phyloP scores from a whole-genome alignment of 2,329 filamentous ascomycete genomes.

The Alternaria ventricosa region DNA sequence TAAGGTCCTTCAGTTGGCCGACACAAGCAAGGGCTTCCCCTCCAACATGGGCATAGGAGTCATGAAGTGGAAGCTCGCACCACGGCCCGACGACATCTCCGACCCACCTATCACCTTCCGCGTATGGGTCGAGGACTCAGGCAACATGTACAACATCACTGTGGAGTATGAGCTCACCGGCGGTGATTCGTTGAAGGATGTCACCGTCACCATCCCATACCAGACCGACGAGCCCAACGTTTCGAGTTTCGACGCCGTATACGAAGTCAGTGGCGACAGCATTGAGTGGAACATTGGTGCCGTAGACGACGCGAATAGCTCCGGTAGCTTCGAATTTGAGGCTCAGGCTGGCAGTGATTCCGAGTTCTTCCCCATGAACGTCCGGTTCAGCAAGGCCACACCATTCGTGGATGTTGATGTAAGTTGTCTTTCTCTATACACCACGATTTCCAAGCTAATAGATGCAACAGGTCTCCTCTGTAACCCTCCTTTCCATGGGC shows the following conservation, averaged over 20 bases:
- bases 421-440: constrained; percentile 53
- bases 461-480: constrained; percentile 65
- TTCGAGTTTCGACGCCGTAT: constrained; percentile 91
- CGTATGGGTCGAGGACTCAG: constrained; percentile 93
- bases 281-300: constrained; percentile 93
- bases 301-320: constrained; percentile 81
- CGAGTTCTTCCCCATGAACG: constrained; percentile 97
- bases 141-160: constrained; percentile 84
- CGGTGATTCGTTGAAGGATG: constrained; percentile 78
- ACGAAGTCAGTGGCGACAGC: constrained; percentile 90
- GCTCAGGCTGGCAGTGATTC: constrained; percentile 85
- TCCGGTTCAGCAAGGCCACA: constrained; percentile 83
- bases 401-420: constrained; percentile 95
- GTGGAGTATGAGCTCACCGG: constrained; percentile 95
- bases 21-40: constrained; percentile 86
- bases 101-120: constrained; percentile 94
- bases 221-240: constrained; percentile 83
- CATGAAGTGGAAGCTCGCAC: constrained; percentile 86
- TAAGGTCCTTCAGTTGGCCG: constrained; percentile 88
- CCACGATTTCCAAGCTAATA: constrained; percentile 27
- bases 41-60: constrained; percentile 93
- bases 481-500: constrained; percentile 74
- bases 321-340: constrained; percentile 94
- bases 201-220: constrained; percentile 88
- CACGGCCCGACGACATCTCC: constrained; percentile 78